Base-by-base conservation (phyloP, 1,284 basidiomycete species). In the Tylopilus sp. region DNA sequence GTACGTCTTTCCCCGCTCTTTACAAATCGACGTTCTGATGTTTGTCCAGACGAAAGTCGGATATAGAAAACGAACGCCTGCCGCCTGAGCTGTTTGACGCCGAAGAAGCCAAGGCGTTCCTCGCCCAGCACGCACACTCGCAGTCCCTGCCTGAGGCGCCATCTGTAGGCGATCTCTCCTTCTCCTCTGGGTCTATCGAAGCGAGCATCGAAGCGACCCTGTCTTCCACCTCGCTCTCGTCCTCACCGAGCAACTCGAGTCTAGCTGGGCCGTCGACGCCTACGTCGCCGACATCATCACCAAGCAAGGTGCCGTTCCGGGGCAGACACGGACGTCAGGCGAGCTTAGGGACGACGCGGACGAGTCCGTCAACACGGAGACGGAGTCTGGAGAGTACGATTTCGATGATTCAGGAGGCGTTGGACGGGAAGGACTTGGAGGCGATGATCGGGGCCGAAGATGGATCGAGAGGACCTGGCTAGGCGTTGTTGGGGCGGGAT, bases 21-120 rank as follows among this genome's bases (percentile, higher is more conserved):
- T 44, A 15, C 18, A n/a, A 37, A 8, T 44, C 44, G 29, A 36
- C 41, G 18, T 15, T 28, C 21, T 49, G 3, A 41, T 41, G 39
- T 11, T 45, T 31, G 23, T 28, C 21, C 60, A 93, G 90, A 19
- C 92, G 96, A 57, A 96, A 95, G 73, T 94, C 92, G 35, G 97
- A 99, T 76, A 98, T 99, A 61, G 96, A 99, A 74, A 98, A 99
- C 73, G 96, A 99, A 72, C 86, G 92, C 39, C 74, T 97, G 25
- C 96, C 95, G 12, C 96, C 96, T 1, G 94, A 98, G 25, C 81
- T 99, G 21, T 89, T 95, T 65, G 94, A 98, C 64, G 89, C 89
- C 4, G 81, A 84, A 55, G 86, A 86, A 68, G 86, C 83, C 45
- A 81, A 78, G 57, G 82, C 81, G 1, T 66, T 58, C 46, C 55